A percentile compares a stretch with the other conserved stretches of the same genome.
Conservation (phyloP, 805 yeast species). For the Wickerhamomyces alni region DNA sequence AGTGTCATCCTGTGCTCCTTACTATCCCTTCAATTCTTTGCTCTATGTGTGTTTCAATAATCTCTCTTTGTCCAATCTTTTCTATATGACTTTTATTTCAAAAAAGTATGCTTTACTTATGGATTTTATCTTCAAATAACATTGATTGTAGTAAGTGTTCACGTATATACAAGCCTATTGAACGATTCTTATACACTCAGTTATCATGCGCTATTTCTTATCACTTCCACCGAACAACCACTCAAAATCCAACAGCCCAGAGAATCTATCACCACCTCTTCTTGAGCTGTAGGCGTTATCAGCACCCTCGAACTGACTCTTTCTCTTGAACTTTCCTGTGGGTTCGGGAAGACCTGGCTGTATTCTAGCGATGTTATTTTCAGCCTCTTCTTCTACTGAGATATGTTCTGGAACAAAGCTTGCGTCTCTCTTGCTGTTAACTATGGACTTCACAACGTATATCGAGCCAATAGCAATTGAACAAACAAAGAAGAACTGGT, state of each 20-base stretch:
- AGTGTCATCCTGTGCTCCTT: not conserved
- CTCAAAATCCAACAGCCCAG: constrained; percentile 19
- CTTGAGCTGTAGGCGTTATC: constrained; percentile 56
- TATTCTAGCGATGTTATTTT: constrained; percentile 26
- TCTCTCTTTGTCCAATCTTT: too few relatives aligned
- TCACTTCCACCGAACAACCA: constrained; percentile 17
- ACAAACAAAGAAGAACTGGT: constrained; percentile 18
- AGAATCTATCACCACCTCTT: constrained; percentile 45
- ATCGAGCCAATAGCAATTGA: constrained; percentile 24
- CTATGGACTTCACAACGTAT: constrained; percentile 23
- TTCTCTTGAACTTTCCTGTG: constrained; percentile 35
- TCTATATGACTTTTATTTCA: too few relatives aligned
- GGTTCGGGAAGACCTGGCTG: constrained; percentile 53
- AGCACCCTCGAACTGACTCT: constrained; percentile 63
- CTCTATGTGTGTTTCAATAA: not conserved
- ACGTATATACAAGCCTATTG: too few relatives aligned
- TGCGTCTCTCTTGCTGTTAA: constrained; percentile 30
- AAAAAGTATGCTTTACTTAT: too few relatives aligned
- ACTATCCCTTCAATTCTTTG: not conserved
- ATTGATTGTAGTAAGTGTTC: not conserved
- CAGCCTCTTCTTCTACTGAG: constrained; percentile 3
- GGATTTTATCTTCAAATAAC: too few relatives aligned
- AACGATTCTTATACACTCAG: too few relatives aligned
- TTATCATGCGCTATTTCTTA: not conserved
- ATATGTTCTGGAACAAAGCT: constrained; percentile 28